A percentile compares a stretch with the other conserved stretches of the same genome.
These are phyloP conservation scores for Plasmodium yoelii DNA, from an alignment of 169 alveolate genomes.

Conservation along the genomic window DNA sequence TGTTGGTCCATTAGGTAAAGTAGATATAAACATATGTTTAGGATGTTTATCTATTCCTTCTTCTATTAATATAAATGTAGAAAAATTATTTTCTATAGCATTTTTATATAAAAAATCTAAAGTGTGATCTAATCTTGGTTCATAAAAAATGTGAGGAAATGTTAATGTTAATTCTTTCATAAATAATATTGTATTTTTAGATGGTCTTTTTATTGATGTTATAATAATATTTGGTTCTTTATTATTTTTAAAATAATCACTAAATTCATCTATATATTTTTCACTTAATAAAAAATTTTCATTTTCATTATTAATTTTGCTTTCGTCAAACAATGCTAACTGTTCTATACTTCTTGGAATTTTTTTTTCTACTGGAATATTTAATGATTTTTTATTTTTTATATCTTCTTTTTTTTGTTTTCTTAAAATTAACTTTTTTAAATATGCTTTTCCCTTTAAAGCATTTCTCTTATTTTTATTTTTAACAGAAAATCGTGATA, in stretches of 20 bases:
- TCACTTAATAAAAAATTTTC: conserved; percentile 60
- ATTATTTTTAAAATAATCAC: conserved; percentile 89
- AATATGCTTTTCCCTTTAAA: conserved; percentile 58
- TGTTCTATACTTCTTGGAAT: conserved; percentile 66
- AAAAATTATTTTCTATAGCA: conserved; percentile 89
- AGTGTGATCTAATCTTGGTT: conserved; percentile 87
- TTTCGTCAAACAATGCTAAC: conserved; percentile 61
- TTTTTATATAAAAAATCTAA: conserved; percentile 88
- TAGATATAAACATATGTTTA: conserved; percentile 88
- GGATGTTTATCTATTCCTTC: conserved; percentile 93
- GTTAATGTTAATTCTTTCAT: conserved; percentile 91
- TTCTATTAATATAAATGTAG: conserved; percentile 91
- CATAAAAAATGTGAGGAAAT: conserved; percentile 93
- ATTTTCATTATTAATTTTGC: conserved; percentile 45
- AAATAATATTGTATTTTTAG: conserved; percentile 88
- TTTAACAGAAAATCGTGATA: conserved; percentile 29
- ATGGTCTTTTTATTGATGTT: conserved; percentile 92
- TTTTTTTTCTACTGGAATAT: conserved; percentile 71
- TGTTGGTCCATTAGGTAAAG: conserved; percentile 96
- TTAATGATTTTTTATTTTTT: conserved; percentile 47
- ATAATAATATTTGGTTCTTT: conserved; percentile 92
- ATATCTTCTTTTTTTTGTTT: conserved; percentile 73
- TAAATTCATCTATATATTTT: conserved; percentile 91
- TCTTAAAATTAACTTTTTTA: conserved; percentile 57
- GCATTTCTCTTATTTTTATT: conserved; percentile 65